Percentiles rank a stretch among this genome's conserved stretches.
Conservation (phyloP, 192 early-diverging fungal genomes). For the Podila horticola region DNA sequence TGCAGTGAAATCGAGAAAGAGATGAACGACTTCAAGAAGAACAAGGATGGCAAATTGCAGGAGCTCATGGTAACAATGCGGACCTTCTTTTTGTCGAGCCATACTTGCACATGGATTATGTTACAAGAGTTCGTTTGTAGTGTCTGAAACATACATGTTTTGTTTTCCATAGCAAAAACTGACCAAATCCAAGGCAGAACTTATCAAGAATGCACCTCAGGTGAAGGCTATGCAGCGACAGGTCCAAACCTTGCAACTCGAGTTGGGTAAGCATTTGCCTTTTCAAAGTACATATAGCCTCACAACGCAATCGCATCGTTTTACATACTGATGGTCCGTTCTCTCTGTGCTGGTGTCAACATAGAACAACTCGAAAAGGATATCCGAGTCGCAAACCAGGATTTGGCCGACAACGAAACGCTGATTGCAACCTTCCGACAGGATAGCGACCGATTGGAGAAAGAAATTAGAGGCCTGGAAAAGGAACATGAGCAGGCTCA, state of each 20-base stretch:
- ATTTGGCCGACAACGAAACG: conserved; percentile 58
- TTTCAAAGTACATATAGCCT: no score
- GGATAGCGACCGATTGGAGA: conserved; percentile 51
- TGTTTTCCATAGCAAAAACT: conserved; percentile 68
- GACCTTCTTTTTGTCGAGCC: not conserved
- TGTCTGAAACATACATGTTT: not conserved
- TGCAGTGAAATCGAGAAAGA: conserved; percentile 79
- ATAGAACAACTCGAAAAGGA: conserved; percentile 69
- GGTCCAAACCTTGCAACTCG: conserved; percentile 71
- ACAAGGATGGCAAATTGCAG: conserved; percentile 91
- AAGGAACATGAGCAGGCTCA: conserved; percentile 60
- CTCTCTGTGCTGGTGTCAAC: not conserved
- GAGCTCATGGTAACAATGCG: conserved; percentile 68
- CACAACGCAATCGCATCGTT: no score
- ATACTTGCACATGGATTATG: no score
- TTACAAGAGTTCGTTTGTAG: no score
- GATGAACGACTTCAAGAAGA: conserved; percentile 88
- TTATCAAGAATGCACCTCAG: conserved; percentile 61
- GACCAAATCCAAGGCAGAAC: conserved; percentile 66
- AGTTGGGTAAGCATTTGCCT: conserved; percentile 63
- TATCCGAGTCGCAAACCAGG: conserved; percentile 44
- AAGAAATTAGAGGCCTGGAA: conserved; percentile 21
- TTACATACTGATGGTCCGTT: no score
- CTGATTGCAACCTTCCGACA: conserved; percentile 58
- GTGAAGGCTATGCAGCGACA: conserved; percentile 74